Conservation (phyloP, 2,329 filamentous ascomycete genomes). For the Cyphellophora europaea region DNA sequence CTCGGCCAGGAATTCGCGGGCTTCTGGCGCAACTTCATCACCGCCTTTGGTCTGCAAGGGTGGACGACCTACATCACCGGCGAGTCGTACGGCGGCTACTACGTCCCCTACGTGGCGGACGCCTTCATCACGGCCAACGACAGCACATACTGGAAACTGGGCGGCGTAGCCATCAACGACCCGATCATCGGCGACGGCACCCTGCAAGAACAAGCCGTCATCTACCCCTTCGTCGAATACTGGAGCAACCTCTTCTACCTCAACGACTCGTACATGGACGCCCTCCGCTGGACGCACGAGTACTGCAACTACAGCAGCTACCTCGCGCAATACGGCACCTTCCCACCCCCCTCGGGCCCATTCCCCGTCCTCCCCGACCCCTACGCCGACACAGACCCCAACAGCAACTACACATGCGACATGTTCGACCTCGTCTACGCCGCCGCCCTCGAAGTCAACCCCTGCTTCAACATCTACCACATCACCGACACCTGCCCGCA, state of each 20-base stretch:
- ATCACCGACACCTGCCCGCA: constrained; percentile 64
- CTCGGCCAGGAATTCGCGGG: constrained; percentile 51
- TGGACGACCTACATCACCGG: constrained; percentile 65
- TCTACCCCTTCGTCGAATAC: constrained; percentile 6
- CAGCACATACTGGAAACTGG: constrained; percentile 56
- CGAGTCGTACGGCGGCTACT: constrained; percentile 53
- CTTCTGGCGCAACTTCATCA: constrained; percentile 68
- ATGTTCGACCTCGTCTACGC: constrained; percentile 8
- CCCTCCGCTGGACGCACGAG: constrained; percentile 31
- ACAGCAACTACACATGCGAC: constrained; percentile 11
- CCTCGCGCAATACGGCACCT: constrained; percentile 47
- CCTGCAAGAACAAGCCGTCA: constrained; percentile 26
- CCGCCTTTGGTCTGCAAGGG: constrained; percentile 56
- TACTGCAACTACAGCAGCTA: constrained; percentile 38
- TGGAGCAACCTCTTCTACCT: constrained; percentile 16
- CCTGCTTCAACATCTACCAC: constrained; percentile 71
- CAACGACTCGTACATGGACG: constrained; percentile 17
- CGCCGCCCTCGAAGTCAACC: constrained; percentile 40
- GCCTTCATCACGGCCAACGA: constrained; percentile 62
- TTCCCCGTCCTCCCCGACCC: constrained; percentile 12
- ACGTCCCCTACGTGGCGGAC: constrained; percentile 61
- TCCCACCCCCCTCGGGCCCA: constrained; percentile 44
- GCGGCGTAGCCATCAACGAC: constrained; percentile 48
- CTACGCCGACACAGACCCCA: constrained; percentile 1
- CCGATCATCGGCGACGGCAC: constrained; percentile 34